Base-by-base conservation (phyloP, 768 basidiomycete genomes). In the Russula vinacea region DNA sequence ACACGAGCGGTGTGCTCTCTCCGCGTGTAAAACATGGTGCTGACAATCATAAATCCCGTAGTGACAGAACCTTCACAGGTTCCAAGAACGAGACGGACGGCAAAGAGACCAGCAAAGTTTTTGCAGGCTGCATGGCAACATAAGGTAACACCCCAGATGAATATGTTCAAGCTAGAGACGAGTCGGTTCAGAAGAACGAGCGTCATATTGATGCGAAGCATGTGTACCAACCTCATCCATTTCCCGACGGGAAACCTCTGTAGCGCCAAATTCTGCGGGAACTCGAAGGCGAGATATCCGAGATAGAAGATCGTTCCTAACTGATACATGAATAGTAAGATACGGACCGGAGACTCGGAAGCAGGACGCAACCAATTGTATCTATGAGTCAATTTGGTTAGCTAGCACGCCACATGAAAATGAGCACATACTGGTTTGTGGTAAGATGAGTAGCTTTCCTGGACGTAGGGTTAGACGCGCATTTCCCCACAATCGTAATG, bases 11-110 rank as follows among this genome's bases (percentile, higher is more conserved):
- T 89, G 69, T 88, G 86, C 68, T 90, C 89, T 7, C 73, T 83
- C 56, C 85, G 80, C 0, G 87, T 89, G 68, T 90, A 90, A 69
- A 90, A 90, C 88, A 90, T 89, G 35, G 85, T 83, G 44, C 78
- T 88, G 62, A 90, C 84, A 58, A 90, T 86, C 80, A 90, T 74
- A 73, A 91, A 89, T 0, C 88, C 89, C 1, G 90, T 85, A 0
- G 89, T 90, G 67, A 87, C 83, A 5, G 77, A 78, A 3, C 81
- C 88, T 73, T 92, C 89, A 69, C 88, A 90, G 75, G 84, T 81
- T 32, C 89, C 89, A 4, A 91, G 74, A 22, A 91, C 76, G 16
- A 89, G 67, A 19, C 89, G 81, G 26, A 84, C 83, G 14, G 79
- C 79, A 60, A 90, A 83, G 0, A 90, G 77, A 1, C 81, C 83